Evolutionary conservation across 805 yeast genomes (phyloP).

Genomic region (Kuraishia piskuri): DNA sequence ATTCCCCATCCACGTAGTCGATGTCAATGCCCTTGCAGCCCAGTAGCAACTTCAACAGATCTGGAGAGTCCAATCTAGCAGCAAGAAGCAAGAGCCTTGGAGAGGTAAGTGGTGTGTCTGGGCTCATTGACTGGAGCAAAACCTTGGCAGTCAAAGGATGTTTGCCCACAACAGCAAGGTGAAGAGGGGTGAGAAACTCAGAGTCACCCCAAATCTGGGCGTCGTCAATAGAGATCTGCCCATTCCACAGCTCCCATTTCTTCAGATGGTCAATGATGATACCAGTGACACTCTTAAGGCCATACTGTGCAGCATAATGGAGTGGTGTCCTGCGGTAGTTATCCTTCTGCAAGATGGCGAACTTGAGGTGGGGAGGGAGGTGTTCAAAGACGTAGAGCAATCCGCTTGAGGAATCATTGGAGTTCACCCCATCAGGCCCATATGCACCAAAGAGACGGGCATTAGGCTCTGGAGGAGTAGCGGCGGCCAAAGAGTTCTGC

Average conservation of each 20-base stretch:
- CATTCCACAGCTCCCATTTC: conserved; percentile 52
- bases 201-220: conserved; percentile 61
- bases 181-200: conserved; percentile 75
- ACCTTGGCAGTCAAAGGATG: conserved; percentile 71
- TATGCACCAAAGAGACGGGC: conserved; percentile 41
- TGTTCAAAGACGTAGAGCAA: conserved; percentile 49
- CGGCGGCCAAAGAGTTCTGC: conserved; percentile 26
- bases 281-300: conserved; percentile 55
- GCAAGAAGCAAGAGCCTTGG: conserved; percentile 59
- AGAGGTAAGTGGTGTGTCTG: conserved; percentile 31
- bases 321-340: conserved; percentile 76
- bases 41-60: conserved; percentile 45
- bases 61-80: conserved; percentile 53
- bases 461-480: conserved; percentile 44
- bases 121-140: conserved; percentile 38
- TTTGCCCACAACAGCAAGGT: conserved; percentile 71
- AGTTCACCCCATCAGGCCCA: conserved; percentile 56
- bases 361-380: conserved; percentile 44
- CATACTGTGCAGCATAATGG: conserved; percentile 86
- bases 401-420: conserved; percentile 51
- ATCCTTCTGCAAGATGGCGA: conserved; percentile 58
- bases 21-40: conserved; percentile 52
- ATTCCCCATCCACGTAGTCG: conserved; percentile 49
- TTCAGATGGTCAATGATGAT: conserved; percentile 47
- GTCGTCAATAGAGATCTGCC: conserved; percentile 45